A percentile compares a stretch with the other conserved stretches of the same genome.
These are phyloP conservation scores for Aspergillus caelatus DNA, from an alignment of 2,329 filamentous ascomycete genomes.

Conservation along the genomic window DNA sequence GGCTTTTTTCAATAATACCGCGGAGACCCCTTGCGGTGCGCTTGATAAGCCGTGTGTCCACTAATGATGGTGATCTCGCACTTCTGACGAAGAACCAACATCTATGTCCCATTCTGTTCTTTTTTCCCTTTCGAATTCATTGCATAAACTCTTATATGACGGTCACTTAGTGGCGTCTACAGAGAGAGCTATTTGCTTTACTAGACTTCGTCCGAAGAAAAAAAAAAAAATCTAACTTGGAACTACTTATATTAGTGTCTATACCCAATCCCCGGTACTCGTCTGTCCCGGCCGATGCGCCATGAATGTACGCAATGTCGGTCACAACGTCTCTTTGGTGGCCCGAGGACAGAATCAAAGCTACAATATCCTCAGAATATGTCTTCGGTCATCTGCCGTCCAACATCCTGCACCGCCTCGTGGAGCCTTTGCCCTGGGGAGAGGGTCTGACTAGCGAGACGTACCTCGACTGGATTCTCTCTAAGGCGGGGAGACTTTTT, in stretches of 20 bases:
- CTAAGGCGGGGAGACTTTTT: slow-evolving; percentile 60
- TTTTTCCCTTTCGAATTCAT: slow-evolving; percentile 5
- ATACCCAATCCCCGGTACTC: slow-evolving; percentile 2
- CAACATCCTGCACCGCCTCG: slow-evolving; percentile 40
- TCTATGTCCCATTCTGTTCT: slow-evolving; percentile 13
- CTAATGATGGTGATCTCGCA: slow-evolving; percentile 9
- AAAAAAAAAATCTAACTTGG: slow-evolving; percentile 11
- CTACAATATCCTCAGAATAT: slow-evolving; percentile 46
- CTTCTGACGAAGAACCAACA: slow-evolving; percentile 10
- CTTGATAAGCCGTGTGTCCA: slow-evolving; percentile 30
- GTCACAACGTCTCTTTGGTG: slow-evolving; percentile 44
- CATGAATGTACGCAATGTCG: slow-evolving; percentile 28
- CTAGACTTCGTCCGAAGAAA: not conserved
- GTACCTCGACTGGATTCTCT: slow-evolving; percentile 67
- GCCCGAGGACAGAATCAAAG: slow-evolving; percentile 49
- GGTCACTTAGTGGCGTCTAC: slow-evolving; percentile 9
- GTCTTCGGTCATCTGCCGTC: slow-evolving; percentile 40
- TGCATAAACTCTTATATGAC: slow-evolving; percentile 6
- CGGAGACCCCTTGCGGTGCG: slow-evolving; percentile 27
- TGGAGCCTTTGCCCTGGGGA: slow-evolving; percentile 45
- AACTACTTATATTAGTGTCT: slow-evolving; percentile 13
- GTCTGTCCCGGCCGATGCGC: slow-evolving; percentile 12
- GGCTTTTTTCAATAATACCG: slow-evolving; percentile 16
- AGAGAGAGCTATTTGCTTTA: not conserved
- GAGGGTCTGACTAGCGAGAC: slow-evolving; percentile 51